A percentile compares a stretch with the other conserved stretches of the same genome.
Conservation (phyloP, 1,284 basidiomycete genomes). For the Boletus sp. region DNA sequence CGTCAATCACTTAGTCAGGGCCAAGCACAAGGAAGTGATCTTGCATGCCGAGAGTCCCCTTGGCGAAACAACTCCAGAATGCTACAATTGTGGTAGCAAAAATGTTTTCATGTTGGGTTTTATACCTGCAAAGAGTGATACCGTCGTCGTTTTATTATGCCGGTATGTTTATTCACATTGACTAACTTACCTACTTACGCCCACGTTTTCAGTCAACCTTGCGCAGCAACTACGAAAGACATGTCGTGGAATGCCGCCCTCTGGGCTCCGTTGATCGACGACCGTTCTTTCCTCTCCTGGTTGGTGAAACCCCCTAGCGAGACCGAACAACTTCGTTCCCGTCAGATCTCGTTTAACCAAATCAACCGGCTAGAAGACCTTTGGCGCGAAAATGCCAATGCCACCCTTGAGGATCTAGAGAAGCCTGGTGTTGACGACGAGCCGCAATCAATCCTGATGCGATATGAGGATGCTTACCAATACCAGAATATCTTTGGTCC, state of each 20-base stretch:
- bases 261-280: slow-evolving; percentile 99
- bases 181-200: slow-evolving; percentile 7
- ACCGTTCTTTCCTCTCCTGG: slow-evolving; percentile 98
- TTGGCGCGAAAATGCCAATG: slow-evolving; percentile 95
- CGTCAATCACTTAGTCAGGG: slow-evolving; percentile 97
- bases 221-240: slow-evolving; percentile 95
- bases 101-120: slow-evolving; percentile 99
- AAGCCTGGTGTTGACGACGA: slow-evolving; percentile 97
- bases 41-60: slow-evolving; percentile 94
- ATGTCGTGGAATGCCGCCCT: slow-evolving; percentile 98
- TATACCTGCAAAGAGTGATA: slow-evolving; percentile 98
- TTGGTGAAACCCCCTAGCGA: slow-evolving; percentile 96
- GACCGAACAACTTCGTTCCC: slow-evolving; percentile 91
- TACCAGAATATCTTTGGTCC: slow-evolving; percentile 99
- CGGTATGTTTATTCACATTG: slow-evolving; percentile 54
- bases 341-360: slow-evolving; percentile 95
- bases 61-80: slow-evolving; percentile 97
- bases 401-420: slow-evolving; percentile 95
- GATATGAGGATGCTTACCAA: slow-evolving; percentile 98
- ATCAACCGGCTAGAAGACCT: slow-evolving; percentile 97
- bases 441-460: slow-evolving; percentile 85
- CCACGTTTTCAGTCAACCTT: slow-evolving; percentile 75
- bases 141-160: slow-evolving; percentile 97
- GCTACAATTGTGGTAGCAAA: slow-evolving; percentile 99
- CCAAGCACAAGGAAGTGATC: slow-evolving; percentile 99